Base-by-base conservation (phyloP, 2,329 filamentous ascomycete genomes). In the Fusarium guadeloupense region DNA sequence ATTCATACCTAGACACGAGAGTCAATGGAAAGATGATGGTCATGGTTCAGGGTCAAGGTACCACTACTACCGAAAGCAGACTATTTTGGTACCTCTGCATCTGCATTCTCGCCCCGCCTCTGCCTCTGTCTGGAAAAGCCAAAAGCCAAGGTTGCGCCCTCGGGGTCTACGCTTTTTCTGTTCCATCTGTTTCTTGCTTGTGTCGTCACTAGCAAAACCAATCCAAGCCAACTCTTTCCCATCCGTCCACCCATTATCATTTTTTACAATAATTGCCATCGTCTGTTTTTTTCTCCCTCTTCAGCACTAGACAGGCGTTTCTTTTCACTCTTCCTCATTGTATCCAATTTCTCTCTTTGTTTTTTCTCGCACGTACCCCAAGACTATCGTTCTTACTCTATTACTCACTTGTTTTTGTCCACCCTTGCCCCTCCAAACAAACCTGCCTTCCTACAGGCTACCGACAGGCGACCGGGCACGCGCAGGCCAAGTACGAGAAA, bases 381-480 rank as follows among this genome's bases (percentile, higher is more conserved):
- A 43, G 16, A 4, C 25, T 26, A 3, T 26, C 25, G 25, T 26
- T 9, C 13, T 26, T 9, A 26, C 28, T 42, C 19, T 16, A 51
- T 20, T 39, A 59, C 51, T 64, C 38, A 48, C 28, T 62, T 48
- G 52, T 58, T 62, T 69, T 68, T 69, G 58, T 64, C 66, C 23
- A 54, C 61, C 55, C 59, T 54, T 68, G 65, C 65, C 65, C 64
- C 64, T 69, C 66, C 54, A 59, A 26, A 26, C 25, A 26, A 26
- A 56, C 52, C 14, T 31, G 13, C 28, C 13, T 14, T 31, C n/a
- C n/a, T n/a, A n/a, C n/a, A n/a, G n/a, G n/a, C n/a, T n/a, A n/a
- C n/a, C n/a, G 13, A 43, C 42, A 34, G 54, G 52, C 58, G 54
- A n/a, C 47, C 49, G 54, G 45, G 41, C 57, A 35, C 54, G 55